These are phyloP conservation scores for Panus rudis DNA, from an alignment of 768 basidiomycete species.

Conservation along the genomic window DNA sequence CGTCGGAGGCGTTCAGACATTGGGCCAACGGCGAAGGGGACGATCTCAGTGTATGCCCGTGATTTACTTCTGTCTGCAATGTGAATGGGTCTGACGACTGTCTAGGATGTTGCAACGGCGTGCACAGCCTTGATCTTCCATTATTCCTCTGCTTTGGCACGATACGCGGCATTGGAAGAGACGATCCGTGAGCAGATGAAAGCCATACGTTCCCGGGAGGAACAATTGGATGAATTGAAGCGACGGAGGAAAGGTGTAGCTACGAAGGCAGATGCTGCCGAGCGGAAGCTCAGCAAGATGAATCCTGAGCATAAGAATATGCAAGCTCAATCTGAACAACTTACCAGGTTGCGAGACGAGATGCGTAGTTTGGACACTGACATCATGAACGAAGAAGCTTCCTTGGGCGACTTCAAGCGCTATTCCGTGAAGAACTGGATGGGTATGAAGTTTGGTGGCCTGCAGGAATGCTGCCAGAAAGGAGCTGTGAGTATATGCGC, in stretches of 20 bases:
- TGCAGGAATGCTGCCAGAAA: constrained; percentile 81
- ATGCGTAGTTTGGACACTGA: constrained; percentile 75
- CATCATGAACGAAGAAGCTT: constrained; percentile 77
- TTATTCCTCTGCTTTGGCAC: constrained; percentile 58
- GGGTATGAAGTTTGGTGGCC: constrained; percentile 81
- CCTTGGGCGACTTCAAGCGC: constrained; percentile 79
- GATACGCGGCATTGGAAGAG: constrained; percentile 66
- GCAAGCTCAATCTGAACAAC: constrained; percentile 57
- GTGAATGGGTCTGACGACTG: background rate
- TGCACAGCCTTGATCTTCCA: constrained; percentile 62
- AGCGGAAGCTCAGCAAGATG: constrained; percentile 89
- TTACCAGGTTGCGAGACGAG: constrained; percentile 68
- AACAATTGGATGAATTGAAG: constrained; percentile 70
- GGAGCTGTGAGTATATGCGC: constrained; percentile 36
- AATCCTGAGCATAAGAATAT: constrained; percentile 83
- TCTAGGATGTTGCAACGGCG: constrained; percentile 67
- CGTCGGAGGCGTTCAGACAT: constrained; percentile 60
- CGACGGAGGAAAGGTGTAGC: constrained; percentile 60
- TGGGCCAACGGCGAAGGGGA: constrained; percentile 83
- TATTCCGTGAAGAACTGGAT: constrained; percentile 60
- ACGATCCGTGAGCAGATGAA: constrained; percentile 71
- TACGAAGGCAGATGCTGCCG: constrained; percentile 72
- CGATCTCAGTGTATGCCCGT: constrained; percentile 54
- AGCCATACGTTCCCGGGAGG: constrained; percentile 75
- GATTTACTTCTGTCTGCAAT: background rate